Conservation (phyloP, 1,284 basidiomycete genomes). For the Pterula multifida region DNA sequence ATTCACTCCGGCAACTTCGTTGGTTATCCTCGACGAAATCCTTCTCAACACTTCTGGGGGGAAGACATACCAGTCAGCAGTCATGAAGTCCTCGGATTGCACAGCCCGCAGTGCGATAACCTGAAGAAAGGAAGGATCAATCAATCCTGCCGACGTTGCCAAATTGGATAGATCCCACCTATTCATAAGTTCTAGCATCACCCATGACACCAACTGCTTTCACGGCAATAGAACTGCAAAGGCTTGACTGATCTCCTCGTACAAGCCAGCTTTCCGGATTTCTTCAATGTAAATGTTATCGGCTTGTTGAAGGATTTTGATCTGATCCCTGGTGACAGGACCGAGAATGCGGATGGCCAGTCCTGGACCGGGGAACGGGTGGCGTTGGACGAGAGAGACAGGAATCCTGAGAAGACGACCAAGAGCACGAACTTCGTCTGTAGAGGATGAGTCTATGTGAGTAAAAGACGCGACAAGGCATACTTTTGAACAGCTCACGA, state of each 20-base stretch:
- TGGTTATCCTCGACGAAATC: conserved; percentile 96
- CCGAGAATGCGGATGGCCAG: conserved; percentile 98
- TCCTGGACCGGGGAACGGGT: conserved; percentile 99
- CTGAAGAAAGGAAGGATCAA: conserved; percentile 19
- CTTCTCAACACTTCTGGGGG: conserved; percentile 84
- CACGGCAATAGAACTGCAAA: conserved; percentile 95
- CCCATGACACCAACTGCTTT: conserved; percentile 98
- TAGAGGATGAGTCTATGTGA: conserved; percentile 2
- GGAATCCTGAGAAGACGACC: conserved; percentile 90
- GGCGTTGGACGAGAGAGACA: conserved; percentile 85
- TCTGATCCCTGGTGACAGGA: conserved; percentile 87
- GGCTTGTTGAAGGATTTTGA: conserved; percentile 88
- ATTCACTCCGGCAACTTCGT: conserved; percentile 93
- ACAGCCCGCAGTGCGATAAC: conserved; percentile 88
- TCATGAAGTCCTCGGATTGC: conserved; percentile 94
- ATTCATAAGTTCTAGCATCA: conserved; percentile 94
- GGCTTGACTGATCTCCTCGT: conserved; percentile 93
- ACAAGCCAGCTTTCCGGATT: conserved; percentile 85
- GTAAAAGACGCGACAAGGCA: conserved; percentile 3
- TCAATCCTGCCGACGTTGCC: not conserved
- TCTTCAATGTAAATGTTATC: conserved; percentile 98
- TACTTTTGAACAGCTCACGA: conserved; percentile 96
- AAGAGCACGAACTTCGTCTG: conserved; percentile 93
- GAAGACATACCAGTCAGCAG: conserved; percentile 93
- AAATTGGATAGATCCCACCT: conserved; percentile 36